Conservation (phyloP, 2,329 filamentous ascomycete genomes). For the Didymella sp. region DNA sequence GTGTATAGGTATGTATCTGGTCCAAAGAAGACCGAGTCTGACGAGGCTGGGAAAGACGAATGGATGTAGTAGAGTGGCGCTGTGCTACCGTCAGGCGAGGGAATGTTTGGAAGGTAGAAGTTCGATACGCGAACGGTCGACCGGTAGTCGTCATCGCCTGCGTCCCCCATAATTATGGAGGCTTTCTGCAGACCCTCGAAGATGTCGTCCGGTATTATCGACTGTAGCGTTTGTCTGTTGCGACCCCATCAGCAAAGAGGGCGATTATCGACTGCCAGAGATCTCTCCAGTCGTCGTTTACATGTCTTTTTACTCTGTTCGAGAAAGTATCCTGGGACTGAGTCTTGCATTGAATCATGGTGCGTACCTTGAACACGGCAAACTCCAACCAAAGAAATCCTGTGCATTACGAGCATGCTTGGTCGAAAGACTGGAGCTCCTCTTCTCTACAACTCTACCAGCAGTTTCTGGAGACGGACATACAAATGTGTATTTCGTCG, state of each 20-base stretch:
- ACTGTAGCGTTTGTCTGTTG: constrained; percentile 21
- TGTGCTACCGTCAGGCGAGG: neutral
- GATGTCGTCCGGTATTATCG: constrained; percentile 25
- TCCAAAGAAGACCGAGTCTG: constrained; percentile 35
- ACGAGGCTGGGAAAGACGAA: constrained; percentile 30
- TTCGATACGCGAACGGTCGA: constrained; percentile 33
- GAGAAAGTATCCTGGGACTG: neutral
- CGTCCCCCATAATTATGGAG: constrained; percentile 13
- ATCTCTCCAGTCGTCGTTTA: no score
- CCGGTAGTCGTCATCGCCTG: constrained; percentile 15
- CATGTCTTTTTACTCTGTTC: neutral
- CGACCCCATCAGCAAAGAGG: neutral
- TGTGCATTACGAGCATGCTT: constrained; percentile 26
- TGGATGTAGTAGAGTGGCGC: constrained; percentile 32
- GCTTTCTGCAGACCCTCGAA: constrained; percentile 19
- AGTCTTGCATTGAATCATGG: neutral
- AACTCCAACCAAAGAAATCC: constrained; percentile 36
- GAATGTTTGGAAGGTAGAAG: constrained; percentile 26
- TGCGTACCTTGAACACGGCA: constrained; percentile 29
- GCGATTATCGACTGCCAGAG: neutral
- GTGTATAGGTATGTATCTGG: constrained; percentile 37
- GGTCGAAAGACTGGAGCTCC: constrained; percentile 17
- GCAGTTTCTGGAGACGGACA: constrained; percentile 35
- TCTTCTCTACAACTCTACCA: constrained; percentile 27
- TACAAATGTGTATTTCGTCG: constrained; percentile 25